Percentiles rank a stretch among this genome's conserved stretches.
Conservation (phyloP, 495 filamentous ascomycete genomes). For the Elasticomyces elasticus region DNA sequence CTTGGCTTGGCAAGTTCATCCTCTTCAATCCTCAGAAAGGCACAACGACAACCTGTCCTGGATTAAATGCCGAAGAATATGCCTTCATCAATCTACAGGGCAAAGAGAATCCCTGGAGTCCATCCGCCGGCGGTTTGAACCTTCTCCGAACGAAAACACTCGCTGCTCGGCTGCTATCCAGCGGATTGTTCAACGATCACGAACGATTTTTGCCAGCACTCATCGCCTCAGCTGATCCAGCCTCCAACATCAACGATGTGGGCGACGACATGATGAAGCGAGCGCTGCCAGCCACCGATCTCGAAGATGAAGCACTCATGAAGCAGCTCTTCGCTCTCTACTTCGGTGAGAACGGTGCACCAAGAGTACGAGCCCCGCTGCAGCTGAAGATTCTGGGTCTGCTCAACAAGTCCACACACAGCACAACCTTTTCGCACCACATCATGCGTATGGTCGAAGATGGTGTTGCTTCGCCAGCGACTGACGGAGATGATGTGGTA, state of each 20-base stretch:
- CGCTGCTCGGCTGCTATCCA: constrained; percentile 61
- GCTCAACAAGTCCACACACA: constrained; percentile 63
- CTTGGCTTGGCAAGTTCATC: constrained; percentile 71
- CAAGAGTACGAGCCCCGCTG: constrained; percentile 54
- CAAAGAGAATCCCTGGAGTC: constrained; percentile 62
- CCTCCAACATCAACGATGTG: constrained; percentile 66
- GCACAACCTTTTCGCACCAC: constrained; percentile 53
- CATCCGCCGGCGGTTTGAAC: constrained; percentile 53
- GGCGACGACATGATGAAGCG: constrained; percentile 82
- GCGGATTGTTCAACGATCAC: constrained; percentile 69
- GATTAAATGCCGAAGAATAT: constrained; percentile 60
- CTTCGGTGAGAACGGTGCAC: constrained; percentile 42
- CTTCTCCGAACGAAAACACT: constrained; percentile 57
- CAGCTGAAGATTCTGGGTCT: constrained; percentile 64
- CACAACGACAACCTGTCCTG: constrained; percentile 45
- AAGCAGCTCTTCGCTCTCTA: constrained; percentile 59
- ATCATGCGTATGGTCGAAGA: constrained; percentile 62
- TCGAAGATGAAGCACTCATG: constrained; percentile 61
- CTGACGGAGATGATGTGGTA: constrained; percentile 16
- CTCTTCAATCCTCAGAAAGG: constrained; percentile 40
- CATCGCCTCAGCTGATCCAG: constrained; percentile 69
- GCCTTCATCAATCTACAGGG: constrained; percentile 58
- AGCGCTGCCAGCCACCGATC: constrained; percentile 47
- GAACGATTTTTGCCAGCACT: constrained; percentile 77
- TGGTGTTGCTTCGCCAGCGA: constrained; percentile 40